phyloP scores from a whole-genome alignment of 306 rosid genomes.

The Castanea sativa region DNA sequence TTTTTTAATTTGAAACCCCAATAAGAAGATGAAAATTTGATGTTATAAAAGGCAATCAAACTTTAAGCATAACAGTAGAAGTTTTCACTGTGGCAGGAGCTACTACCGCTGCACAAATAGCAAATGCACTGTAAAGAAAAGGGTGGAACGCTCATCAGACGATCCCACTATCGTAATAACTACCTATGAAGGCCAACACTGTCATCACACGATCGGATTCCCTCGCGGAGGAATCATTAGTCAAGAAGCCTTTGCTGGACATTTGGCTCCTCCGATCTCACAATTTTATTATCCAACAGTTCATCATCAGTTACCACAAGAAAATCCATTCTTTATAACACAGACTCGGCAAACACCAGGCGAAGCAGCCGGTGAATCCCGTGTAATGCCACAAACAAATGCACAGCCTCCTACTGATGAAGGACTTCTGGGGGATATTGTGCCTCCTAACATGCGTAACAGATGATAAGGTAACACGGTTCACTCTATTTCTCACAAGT shows the following conservation, averaged over 20 bases:
- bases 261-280: constrained; percentile 41
- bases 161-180: constrained; percentile 81
- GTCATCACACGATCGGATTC: constrained; percentile 79
- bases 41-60: background rate
- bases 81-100: constrained; percentile 52
- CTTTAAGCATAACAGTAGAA: background rate
- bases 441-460: constrained; percentile 77
- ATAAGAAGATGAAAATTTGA: background rate
- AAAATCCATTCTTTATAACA: constrained; percentile 19
- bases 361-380: constrained; percentile 22
- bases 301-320: constrained; percentile 30
- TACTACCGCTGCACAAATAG: constrained; percentile 97
- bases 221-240: constrained; percentile 56
- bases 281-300: constrained; percentile 53
- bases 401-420: constrained; percentile 43
- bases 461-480: constrained; percentile 21
- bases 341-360: constrained; percentile 25
- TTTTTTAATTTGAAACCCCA: background rate
- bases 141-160: constrained; percentile 90
- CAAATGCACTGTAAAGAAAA: constrained; percentile 95
- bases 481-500: background rate
- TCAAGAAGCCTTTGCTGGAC: constrained; percentile 39
- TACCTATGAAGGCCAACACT: constrained; percentile 96
- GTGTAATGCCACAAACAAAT: constrained; percentile 11
- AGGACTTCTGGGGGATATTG: constrained; percentile 89